Evolutionary conservation across 2,329 filamentous ascomycete species (phyloP).

Genomic region (Clonostachys chloroleuca): DNA sequence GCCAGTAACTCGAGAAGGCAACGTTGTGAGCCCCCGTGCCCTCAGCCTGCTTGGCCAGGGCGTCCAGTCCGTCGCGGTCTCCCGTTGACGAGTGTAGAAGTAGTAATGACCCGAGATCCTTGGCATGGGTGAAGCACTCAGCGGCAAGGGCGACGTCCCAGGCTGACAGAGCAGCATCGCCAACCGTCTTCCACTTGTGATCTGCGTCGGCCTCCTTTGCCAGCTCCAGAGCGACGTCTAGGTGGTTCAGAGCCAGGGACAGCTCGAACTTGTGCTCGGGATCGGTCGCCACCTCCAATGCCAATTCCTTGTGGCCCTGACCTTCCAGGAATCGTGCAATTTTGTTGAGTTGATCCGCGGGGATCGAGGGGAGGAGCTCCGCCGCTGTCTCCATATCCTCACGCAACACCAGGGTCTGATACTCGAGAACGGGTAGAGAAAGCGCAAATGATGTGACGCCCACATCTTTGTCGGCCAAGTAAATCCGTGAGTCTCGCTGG

Average conservation of each 20-base stretch:
- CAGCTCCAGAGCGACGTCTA: constrained; percentile 81
- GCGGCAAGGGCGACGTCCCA: constrained; percentile 89
- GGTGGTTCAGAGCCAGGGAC: constrained; percentile 74
- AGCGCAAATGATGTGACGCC: constrained; percentile 85
- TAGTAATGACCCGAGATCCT: constrained; percentile 84
- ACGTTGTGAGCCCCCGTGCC: constrained; percentile 83
- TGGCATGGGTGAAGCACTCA: constrained; percentile 88
- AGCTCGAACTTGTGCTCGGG: constrained; percentile 96
- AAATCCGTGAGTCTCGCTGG: constrained; percentile 89
- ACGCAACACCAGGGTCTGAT: constrained; percentile 91
- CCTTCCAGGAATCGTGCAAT: constrained; percentile 96
- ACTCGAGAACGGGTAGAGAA: constrained; percentile 90
- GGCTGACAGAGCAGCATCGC: constrained; percentile 78
- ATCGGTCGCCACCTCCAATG: constrained; percentile 90
- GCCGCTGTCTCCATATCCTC: constrained; percentile 89
- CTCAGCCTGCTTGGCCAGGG: constrained; percentile 71
- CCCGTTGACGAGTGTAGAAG: constrained; percentile 85
- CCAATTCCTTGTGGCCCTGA: constrained; percentile 94
- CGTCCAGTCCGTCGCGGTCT: constrained; percentile 68
- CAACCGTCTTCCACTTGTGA: constrained; percentile 98
- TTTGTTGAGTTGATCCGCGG: constrained; percentile 94
- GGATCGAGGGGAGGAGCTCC: constrained; percentile 79
- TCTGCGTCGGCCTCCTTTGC: constrained; percentile 81
- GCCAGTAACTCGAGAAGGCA: constrained; percentile 87
- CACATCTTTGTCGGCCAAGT: constrained; percentile 94